These are phyloP conservation scores for Plenodomus tracheiphilus DNA, from an alignment of 2,329 filamentous ascomycete genomes.

Conservation along the genomic window DNA sequence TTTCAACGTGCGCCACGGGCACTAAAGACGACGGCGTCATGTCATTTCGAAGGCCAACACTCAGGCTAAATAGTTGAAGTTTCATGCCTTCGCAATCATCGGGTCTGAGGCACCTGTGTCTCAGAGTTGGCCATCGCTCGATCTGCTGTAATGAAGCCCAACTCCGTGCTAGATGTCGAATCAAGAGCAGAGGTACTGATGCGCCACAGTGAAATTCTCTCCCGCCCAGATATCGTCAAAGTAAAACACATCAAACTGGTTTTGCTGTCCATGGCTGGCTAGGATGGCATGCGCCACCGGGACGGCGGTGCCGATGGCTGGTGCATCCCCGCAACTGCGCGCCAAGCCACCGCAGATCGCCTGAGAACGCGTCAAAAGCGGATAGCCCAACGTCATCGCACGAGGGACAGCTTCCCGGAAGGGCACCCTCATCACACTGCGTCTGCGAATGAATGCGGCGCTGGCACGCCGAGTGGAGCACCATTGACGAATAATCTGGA, in stretches of 20 bases:
- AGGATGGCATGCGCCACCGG: conserved; percentile 6
- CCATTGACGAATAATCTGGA: conserved; percentile 9
- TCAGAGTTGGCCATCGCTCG: too few species aligned
- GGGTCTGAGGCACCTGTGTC: too few species aligned
- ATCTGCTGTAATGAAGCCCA: not conserved
- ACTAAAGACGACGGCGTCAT: too few species aligned
- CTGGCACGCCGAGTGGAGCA: conserved; percentile 19
- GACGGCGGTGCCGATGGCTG: conserved; percentile 2
- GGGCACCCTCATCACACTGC: conserved; percentile 20
- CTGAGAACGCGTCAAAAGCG: conserved; percentile 18
- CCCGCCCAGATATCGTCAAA: not conserved
- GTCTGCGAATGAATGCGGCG: conserved; percentile 15
- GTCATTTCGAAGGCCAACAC: not conserved
- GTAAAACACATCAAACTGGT: not conserved
- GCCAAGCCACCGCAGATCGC: conserved; percentile 18
- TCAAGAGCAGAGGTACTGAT: not conserved
- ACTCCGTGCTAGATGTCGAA: not conserved
- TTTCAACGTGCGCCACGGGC: too few species aligned
- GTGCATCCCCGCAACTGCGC: conserved; percentile 19
- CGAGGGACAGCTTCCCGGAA: conserved; percentile 17
- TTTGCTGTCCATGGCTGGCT: conserved; percentile 10
- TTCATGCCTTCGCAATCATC: not conserved
- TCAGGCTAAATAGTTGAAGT: not conserved
- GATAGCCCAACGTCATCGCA: conserved; percentile 23
- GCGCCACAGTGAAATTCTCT: not conserved